A percentile compares a stretch with the other conserved stretches of the same genome.
phyloP scores from a whole-genome alignment of 768 basidiomycete species.

The Suillus occidentalis region DNA sequence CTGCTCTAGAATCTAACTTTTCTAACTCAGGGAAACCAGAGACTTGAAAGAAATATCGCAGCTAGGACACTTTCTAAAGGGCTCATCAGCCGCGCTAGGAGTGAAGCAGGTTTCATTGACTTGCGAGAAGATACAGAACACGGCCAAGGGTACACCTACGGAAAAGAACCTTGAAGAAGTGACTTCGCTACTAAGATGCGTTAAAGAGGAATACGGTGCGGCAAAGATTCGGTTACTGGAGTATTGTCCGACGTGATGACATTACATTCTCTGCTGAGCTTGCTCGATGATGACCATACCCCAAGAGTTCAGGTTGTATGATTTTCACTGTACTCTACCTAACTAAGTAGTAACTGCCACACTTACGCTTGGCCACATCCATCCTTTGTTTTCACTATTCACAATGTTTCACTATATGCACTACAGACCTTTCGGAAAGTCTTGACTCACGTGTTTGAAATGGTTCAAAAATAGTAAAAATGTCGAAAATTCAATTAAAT shows the following conservation, averaged over 20 bases:
- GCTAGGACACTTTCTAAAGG: constrained; percentile 94
- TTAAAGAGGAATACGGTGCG: constrained; percentile 65
- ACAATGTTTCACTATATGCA: constrained; percentile 22
- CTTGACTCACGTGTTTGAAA: too few species aligned
- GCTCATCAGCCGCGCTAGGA: constrained; percentile 93
- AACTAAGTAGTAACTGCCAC: constrained; percentile 8
- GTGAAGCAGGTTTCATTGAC: constrained; percentile 75
- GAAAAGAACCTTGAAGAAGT: constrained; percentile 62
- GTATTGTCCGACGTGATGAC: constrained; percentile 15
- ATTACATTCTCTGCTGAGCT: constrained; percentile 1
- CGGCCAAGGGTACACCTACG: constrained; percentile 50
- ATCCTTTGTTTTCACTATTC: constrained; percentile 13
- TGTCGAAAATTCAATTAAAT: too few species aligned
- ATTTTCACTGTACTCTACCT: constrained; percentile 6
- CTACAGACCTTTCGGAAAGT: too few species aligned
- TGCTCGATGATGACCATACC: neutral
- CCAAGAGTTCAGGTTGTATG: constrained; percentile 6
- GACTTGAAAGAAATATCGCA: constrained; percentile 67
- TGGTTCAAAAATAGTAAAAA: too few species aligned
- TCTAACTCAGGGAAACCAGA: constrained; percentile 45
- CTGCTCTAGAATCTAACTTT: constrained; percentile 11
- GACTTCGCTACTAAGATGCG: constrained; percentile 50
- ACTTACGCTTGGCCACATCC: constrained; percentile 3
- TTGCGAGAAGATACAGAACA: constrained; percentile 92
- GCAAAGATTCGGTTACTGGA: constrained; percentile 70